Evolutionary conservation across 2,329 filamentous ascomycete species (phyloP).

Genomic region (Macrophomina phaseolina): DNA sequence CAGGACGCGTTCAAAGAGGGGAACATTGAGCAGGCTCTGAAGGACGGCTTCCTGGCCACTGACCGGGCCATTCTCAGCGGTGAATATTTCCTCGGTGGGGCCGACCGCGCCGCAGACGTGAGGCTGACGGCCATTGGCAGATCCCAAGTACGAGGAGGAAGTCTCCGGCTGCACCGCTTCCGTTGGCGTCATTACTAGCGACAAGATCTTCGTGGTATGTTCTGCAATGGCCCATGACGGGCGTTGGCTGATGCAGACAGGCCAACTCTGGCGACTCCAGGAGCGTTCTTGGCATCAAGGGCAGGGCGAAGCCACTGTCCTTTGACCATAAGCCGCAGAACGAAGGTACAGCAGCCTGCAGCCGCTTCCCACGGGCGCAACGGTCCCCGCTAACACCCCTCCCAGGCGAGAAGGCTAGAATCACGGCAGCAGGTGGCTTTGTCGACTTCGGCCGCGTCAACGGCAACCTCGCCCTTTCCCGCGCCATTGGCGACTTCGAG

Average conservation of each 20-base stretch:
- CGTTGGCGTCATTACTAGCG: conserved; percentile 83
- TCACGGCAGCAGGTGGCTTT: conserved; percentile 93
- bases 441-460: conserved; percentile 99
- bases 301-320: conserved; percentile 95
- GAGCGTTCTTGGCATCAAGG: conserved; percentile 94
- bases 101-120: conserved; percentile 26
- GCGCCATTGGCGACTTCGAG: conserved; percentile 98
- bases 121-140: conserved; percentile 57
- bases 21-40: conserved; percentile 92
- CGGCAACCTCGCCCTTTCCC: conserved; percentile 93
- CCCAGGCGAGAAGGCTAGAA: conserved; percentile 90
- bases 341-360: conserved; percentile 67
- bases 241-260: conserved; percentile 54
- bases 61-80: conserved; percentile 95
- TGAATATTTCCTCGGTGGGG: conserved; percentile 50
- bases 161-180: conserved; percentile 97
- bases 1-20: conserved; percentile 92
- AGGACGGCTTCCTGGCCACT: conserved; percentile 95
- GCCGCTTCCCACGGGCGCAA: background rate
- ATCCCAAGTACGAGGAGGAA: conserved; percentile 96
- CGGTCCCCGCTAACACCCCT: conserved; percentile 28
- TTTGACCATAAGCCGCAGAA: conserved; percentile 99
- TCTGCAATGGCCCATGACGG: conserved; percentile 4
- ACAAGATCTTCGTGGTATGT: conserved; percentile 95
- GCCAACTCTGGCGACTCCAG: conserved; percentile 97